phyloP scores from a whole-genome alignment of 2,329 filamentous ascomycete species.

The Bipolaris gigantea region DNA sequence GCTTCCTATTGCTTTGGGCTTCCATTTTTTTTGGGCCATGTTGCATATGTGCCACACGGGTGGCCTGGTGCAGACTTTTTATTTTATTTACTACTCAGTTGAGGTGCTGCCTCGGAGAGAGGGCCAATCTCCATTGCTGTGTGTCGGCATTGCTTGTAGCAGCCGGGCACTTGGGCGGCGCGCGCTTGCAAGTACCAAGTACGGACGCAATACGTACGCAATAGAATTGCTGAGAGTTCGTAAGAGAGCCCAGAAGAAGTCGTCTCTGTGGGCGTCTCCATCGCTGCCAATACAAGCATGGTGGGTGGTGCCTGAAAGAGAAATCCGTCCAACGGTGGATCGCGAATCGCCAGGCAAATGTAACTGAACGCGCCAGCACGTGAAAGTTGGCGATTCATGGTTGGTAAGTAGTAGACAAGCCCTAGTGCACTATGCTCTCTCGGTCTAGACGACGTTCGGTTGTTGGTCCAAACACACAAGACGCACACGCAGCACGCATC shows the following conservation, averaged over 20 bases:
- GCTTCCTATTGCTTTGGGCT: too few relatives aligned
- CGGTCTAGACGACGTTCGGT: too few relatives aligned
- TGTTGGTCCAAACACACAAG: too few relatives aligned
- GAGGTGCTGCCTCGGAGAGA: not conserved
- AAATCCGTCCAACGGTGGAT: not conserved
- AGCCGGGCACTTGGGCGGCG: not conserved
- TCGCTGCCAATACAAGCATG: too few relatives aligned
- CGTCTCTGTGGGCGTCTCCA: not conserved
- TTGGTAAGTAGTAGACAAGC: too few relatives aligned
- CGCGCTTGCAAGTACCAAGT: not conserved
- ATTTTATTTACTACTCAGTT: not conserved
- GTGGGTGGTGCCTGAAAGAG: not conserved
- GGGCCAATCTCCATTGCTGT: not conserved
- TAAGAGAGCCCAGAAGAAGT: too few relatives aligned
- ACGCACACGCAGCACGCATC: too few relatives aligned
- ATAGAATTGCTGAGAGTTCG: not conserved
- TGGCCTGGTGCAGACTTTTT: not conserved
- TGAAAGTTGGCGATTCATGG: not conserved
- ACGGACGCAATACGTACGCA: not conserved
- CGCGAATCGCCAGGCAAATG: not conserved
- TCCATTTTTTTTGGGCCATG: too few relatives aligned
- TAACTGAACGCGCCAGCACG: not conserved
- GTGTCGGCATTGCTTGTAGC: not conserved
- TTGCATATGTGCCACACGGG: not conserved
- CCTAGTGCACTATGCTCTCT: too few relatives aligned